A percentile compares a stretch with the other conserved stretches of the same genome.
phyloP scores from a whole-genome alignment of 495 filamentous ascomycete species.

The Hyaloscypha finlandica region DNA sequence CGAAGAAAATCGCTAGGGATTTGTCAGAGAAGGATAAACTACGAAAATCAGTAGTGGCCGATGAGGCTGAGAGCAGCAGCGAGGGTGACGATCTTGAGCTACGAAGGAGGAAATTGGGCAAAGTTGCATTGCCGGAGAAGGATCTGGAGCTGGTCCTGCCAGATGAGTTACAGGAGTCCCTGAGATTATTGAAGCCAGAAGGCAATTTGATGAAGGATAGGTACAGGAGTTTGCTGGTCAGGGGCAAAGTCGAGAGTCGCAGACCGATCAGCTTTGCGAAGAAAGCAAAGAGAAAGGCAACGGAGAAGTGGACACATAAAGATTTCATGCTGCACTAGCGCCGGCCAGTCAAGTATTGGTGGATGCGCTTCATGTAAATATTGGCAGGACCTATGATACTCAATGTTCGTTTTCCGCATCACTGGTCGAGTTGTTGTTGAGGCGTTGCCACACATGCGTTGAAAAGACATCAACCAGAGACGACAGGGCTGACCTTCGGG shows the following conservation, averaged over 20 bases:
- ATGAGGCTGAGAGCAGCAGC: constrained; percentile 36
- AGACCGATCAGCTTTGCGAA: constrained; percentile 74
- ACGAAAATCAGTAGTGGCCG: constrained; percentile 35
- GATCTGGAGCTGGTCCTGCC: constrained; percentile 86
- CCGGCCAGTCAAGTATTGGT: neutral
- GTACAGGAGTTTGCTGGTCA: constrained; percentile 82
- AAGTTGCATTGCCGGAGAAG: constrained; percentile 73
- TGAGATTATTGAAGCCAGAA: constrained; percentile 87
- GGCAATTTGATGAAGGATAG: constrained; percentile 90
- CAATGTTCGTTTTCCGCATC: neutral
- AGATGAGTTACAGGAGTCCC: constrained; percentile 90
- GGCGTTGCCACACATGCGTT: too few species aligned
- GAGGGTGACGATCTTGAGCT: constrained; percentile 64
- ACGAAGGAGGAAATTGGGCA: constrained; percentile 76
- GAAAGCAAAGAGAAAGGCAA: constrained; percentile 73
- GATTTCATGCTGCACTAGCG: constrained; percentile 67
- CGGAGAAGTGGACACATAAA: constrained; percentile 97
- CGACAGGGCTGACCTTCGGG: too few species aligned
- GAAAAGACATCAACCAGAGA: too few species aligned
- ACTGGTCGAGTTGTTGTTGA: too few species aligned
- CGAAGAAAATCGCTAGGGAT: constrained; percentile 65
- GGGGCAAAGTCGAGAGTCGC: constrained; percentile 85
- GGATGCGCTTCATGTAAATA: too few species aligned
- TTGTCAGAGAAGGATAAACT: constrained; percentile 58
- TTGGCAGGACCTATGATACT: neutral